Percentiles rank a stretch among this genome's conserved stretches.
These are phyloP conservation scores for Podaxis sp. DNA, from an alignment of 768 basidiomycete species.

Conservation along the genomic window DNA sequence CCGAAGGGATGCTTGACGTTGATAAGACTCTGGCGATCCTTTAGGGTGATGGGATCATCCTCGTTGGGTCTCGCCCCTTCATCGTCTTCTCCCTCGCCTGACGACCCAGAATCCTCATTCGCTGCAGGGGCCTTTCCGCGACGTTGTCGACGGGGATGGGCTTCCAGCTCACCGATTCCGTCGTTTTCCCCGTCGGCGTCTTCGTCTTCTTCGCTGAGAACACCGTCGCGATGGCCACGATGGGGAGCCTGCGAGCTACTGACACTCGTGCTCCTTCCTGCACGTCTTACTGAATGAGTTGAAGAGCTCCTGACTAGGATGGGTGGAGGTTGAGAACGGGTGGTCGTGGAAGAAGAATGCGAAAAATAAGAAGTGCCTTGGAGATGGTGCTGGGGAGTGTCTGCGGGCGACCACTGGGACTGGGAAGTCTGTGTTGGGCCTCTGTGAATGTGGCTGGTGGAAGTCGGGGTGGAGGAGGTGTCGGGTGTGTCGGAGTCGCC, in stretches of 20 bases:
- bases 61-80: slow-evolving; percentile 36
- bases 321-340: slow-evolving; percentile 39
- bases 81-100: slow-evolving; percentile 39
- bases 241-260: slow-evolving; percentile 53
- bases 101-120: slow-evolving; percentile 30
- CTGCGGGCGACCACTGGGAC: slow-evolving; percentile 57
- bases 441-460: slow-evolving; percentile 38
- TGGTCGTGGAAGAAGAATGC: slow-evolving; percentile 45
- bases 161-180: not conserved
- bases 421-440: slow-evolving; percentile 53
- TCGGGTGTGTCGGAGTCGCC: slow-evolving; percentile 29
- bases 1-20: slow-evolving; percentile 99
- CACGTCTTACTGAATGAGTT: slow-evolving; percentile 44
- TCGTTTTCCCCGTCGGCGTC: slow-evolving; percentile 32
- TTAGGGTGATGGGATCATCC: slow-evolving; percentile 89
- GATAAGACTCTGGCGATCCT: slow-evolving; percentile 95
- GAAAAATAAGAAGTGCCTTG: slow-evolving; percentile 70
- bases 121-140: slow-evolving; percentile 44
- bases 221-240: slow-evolving; percentile 44
- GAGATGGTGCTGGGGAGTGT: slow-evolving; percentile 63
- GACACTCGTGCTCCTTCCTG: slow-evolving; percentile 58
- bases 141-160: slow-evolving; percentile 22
- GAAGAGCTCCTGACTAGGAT: slow-evolving; percentile 52
- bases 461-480: slow-evolving; percentile 45
- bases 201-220: slow-evolving; percentile 57